Conservation (phyloP, 306 rosid species). For the Acmispon strigosus region DNA sequence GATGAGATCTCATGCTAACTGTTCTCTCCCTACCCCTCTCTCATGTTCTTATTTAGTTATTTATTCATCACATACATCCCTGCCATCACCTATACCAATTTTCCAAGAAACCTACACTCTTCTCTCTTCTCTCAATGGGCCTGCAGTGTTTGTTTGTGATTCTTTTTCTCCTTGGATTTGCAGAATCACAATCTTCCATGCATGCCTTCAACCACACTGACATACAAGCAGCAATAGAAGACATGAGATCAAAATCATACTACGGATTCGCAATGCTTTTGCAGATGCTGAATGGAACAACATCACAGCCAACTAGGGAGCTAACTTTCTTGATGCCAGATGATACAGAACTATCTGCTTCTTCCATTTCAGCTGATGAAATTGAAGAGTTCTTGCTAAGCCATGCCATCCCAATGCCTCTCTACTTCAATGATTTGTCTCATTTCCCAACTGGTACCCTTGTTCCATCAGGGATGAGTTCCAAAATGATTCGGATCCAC, state of each 20-base stretch:
- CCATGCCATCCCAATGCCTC: slow-evolving; percentile 44
- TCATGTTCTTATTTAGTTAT: background rate
- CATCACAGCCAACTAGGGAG: slow-evolving; percentile 26
- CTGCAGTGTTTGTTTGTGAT: slow-evolving; percentile 11
- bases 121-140: slow-evolving; percentile 13
- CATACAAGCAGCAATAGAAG: slow-evolving; percentile 29
- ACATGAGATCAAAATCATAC: slow-evolving; percentile 45
- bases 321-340: slow-evolving; percentile 48
- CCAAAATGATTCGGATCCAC: slow-evolving; percentile 40
- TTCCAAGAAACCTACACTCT: background rate
- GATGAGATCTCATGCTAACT: background rate
- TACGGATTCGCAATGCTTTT: slow-evolving; percentile 55
- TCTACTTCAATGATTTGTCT: slow-evolving; percentile 35
- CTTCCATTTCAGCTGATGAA: slow-evolving; percentile 22
- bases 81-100: background rate
- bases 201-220: slow-evolving; percentile 33
- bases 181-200: slow-evolving; percentile 15
- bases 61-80: slow-evolving; percentile 15
- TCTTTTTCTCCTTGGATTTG: slow-evolving; percentile 18
- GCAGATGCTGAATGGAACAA: slow-evolving; percentile 45
- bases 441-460: slow-evolving; percentile 59
- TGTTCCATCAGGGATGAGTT: slow-evolving; percentile 34
- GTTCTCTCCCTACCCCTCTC: too few relatives aligned
- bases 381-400: slow-evolving; percentile 33
- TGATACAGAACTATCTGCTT: slow-evolving; percentile 36